phyloP scores from a whole-genome alignment of 148 eudicot genomes.

The Rhododendron ovatum region DNA sequence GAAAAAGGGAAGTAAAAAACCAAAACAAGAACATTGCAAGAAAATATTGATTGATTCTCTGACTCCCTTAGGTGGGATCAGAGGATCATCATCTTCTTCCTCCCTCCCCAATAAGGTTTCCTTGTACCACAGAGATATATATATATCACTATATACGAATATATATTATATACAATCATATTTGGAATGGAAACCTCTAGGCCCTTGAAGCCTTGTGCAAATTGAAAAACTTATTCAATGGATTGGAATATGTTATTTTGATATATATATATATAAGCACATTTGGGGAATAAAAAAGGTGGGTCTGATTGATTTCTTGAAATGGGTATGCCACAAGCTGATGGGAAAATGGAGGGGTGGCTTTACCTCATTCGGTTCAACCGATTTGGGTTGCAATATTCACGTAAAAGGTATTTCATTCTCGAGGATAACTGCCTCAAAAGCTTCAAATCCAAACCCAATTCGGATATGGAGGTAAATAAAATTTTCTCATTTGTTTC shows the following conservation, averaged over 20 bases:
- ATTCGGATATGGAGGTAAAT: conserved; percentile 37
- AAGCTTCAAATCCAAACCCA: conserved; percentile 60
- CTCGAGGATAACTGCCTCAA: conserved; percentile 60
- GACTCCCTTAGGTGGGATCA: conserved; percentile 48
- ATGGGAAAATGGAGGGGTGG: conserved; percentile 77
- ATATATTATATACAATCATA: neutral
- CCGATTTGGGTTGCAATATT: conserved; percentile 58
- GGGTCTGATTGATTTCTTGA: conserved; percentile 1
- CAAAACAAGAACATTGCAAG: neutral
- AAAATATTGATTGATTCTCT: conserved; percentile 25
- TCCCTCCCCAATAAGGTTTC: neutral
- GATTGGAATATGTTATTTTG: neutral
- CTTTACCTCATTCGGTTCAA: conserved; percentile 51
- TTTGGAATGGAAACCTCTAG: neutral
- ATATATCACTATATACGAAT: neutral
- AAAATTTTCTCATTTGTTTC: neutral
- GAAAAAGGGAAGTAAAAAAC: neutral
- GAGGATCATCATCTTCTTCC: conserved; percentile 30
- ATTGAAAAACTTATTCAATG: neutral
- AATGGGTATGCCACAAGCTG: conserved; percentile 28
- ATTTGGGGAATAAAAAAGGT: conserved; percentile 1
- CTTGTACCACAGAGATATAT: neutral
- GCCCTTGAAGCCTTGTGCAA: conserved; percentile 2
- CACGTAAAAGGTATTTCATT: conserved; percentile 66
- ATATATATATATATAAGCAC: neutral